These are phyloP conservation scores for Collybia sp. DNA, from an alignment of 768 basidiomycete genomes.

Conservation along the genomic window DNA sequence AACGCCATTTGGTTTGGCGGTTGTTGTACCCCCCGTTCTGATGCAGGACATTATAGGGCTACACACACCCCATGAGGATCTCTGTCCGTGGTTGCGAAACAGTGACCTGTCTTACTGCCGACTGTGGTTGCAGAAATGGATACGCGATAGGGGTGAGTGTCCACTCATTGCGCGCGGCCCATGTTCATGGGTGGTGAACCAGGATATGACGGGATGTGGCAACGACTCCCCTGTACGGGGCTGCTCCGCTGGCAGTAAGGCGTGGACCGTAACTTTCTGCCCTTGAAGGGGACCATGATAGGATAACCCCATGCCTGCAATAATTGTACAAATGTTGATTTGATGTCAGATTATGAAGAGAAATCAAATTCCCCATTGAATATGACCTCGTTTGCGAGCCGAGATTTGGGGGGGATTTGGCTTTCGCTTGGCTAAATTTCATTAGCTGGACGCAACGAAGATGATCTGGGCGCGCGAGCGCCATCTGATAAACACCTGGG, in stretches of 20 bases:
- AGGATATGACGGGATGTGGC: slow-evolving; percentile 34
- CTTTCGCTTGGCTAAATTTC: no score
- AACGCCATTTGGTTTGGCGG: not conserved
- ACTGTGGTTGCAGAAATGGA: slow-evolving; percentile 28
- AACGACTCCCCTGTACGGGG: slow-evolving; percentile 31
- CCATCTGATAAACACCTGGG: no score
- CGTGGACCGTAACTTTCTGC: slow-evolving; percentile 29
- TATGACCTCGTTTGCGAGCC: no score
- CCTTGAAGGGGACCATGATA: slow-evolving; percentile 19
- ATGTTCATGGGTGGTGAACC: not conserved
- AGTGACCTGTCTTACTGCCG: slow-evolving; percentile 31
- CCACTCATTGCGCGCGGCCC: not conserved
- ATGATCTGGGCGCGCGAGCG: no score
- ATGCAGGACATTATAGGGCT: slow-evolving; percentile 17
- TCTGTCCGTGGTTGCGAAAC: slow-evolving; percentile 31
- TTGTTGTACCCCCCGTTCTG: not conserved
- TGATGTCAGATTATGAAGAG: no score
- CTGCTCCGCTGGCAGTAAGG: slow-evolving; percentile 26
- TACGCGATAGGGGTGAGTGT: slow-evolving; percentile 27
- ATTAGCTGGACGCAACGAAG: no score
- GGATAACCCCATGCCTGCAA: no score
- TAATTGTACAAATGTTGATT: no score
- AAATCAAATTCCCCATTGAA: no score
- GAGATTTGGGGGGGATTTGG: no score
- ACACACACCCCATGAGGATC: slow-evolving; percentile 31